Evolutionary conservation across 345 rosid genomes (phyloP), one percentile per base, ranked within the genome.

Genomic region (Tarenaya hassleriana): DNA sequence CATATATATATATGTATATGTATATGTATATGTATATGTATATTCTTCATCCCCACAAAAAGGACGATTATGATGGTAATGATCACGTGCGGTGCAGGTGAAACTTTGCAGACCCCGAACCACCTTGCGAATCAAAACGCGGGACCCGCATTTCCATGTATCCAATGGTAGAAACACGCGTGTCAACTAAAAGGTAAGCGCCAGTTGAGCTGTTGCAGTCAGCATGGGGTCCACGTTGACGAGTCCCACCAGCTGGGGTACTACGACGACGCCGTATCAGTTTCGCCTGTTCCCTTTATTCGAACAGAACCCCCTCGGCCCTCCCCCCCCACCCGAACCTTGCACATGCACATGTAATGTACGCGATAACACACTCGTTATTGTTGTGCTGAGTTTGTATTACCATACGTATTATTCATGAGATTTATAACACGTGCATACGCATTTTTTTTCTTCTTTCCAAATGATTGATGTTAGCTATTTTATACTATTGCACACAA

Each of bases 251-350:
- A n/a, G n/a, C n/a, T n/a, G n/a, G n/a, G n/a, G n/a, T n/a, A n/a
- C n/a, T n/a, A n/a, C n/a, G 5, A 24, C 29, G 29, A 24, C 29
- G 29, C 5, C 29, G 29, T 24, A 24, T 2, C 5, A 5, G 29
- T 24, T 5, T 24, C 5, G 2, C 29, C 29, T 24, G 29, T 24
- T 24, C 29, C 29, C 29, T 24, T 24, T 5, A 35, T 35, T 35
- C 40, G 40, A 9, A n/a, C 13, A 35, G 10, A n/a, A 4, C 9
- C 40, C 13, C 35, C 3, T 1, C 35, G 1, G 35, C 10, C 35
- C 33, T 40, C 14, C 14, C 27, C 59, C 53, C 46, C 47, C 31
- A 54, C 21, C 53, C 53, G 59, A 62, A 62, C 67, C 54, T 52
- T 10, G 41, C 24, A 34, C 18, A 37, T 21, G 45, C 27, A 50